Percentiles rank a stretch among this genome's conserved stretches.
Conservation (phyloP, 345 rosid genomes). For the Eucalyptus erythrocorys region DNA sequence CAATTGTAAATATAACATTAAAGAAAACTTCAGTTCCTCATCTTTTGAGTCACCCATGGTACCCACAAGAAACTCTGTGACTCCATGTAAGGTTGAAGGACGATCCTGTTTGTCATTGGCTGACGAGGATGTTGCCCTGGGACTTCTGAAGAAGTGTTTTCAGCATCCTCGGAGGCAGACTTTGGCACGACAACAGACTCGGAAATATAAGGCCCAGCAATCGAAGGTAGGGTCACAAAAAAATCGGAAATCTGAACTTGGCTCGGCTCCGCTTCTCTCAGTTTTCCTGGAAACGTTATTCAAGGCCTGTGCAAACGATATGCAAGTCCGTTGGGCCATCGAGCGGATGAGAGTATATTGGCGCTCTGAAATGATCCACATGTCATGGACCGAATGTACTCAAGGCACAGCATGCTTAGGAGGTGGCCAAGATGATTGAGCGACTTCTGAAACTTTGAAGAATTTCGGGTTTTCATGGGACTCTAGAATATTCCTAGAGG, state of each 20-base stretch:
- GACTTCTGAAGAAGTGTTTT: too few relatives aligned
- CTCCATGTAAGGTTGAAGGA: too few relatives aligned
- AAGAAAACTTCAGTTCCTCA: too few relatives aligned
- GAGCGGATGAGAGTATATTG: neutral
- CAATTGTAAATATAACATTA: too few relatives aligned
- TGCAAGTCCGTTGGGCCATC: neutral
- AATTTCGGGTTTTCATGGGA: neutral
- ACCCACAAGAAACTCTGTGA: too few relatives aligned
- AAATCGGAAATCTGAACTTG: neutral
- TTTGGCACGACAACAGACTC: too few relatives aligned
- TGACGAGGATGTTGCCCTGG: too few relatives aligned
- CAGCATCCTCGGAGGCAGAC: too few relatives aligned
- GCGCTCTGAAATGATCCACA: neutral
- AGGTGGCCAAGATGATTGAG: neutral
- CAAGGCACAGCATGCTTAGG: neutral
- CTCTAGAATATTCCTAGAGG: neutral
- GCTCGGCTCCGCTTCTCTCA: neutral
- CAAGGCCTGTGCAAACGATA: neutral
- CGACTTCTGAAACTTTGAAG: neutral
- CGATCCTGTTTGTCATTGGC: too few relatives aligned
- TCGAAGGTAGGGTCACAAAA: neutral
- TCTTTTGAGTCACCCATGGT: too few relatives aligned
- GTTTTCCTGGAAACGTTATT: neutral
- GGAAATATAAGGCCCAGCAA: neutral
- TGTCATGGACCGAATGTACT: neutral